phyloP scores from a whole-genome alignment of 148 eudicot genomes.

The Rhododendron simsii region DNA sequence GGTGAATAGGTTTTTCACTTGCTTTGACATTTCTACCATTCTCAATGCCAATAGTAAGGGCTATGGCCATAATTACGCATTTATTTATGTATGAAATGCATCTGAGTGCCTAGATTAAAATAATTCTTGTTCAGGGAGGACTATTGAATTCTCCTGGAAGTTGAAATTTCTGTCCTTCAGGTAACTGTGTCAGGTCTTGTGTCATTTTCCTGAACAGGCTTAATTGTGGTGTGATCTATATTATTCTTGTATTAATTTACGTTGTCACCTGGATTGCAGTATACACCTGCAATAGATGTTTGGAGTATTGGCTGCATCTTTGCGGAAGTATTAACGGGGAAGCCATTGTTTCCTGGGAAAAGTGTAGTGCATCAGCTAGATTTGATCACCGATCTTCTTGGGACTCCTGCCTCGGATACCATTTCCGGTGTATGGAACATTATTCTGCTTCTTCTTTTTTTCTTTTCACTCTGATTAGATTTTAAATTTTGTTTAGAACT shows the following conservation, averaged over 20 bases:
- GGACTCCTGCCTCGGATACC: conserved; percentile 74
- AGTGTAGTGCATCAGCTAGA: conserved; percentile 94
- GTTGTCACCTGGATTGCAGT: conserved; percentile 46
- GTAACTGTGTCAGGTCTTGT: conserved; percentile 47
- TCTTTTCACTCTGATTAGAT: background rate
- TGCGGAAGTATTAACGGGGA: conserved; percentile 82
- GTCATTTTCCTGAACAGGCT: conserved; percentile 21
- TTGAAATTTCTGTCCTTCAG: conserved; percentile 53
- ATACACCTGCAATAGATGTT: conserved; percentile 91
- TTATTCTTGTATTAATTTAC: conserved; percentile 12
- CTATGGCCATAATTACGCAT: conserved; percentile 7
- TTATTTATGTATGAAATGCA: conserved; percentile 9
- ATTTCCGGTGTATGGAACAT: conserved; percentile 60
- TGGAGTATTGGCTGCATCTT: conserved; percentile 98
- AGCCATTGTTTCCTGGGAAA: conserved; percentile 92
- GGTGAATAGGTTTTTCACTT: background rate
- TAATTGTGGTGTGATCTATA: conserved; percentile 14
- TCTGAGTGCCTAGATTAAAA: conserved; percentile 64
- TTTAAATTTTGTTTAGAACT: background rate
- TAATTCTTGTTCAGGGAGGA: conserved; percentile 74
- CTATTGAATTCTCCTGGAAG: conserved; percentile 70
- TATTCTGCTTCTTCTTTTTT: background rate
- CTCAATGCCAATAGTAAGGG: background rate
- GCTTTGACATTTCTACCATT: background rate
- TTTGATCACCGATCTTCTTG: conserved; percentile 88